These are phyloP conservation scores for Strobilomyces echinocephalus DNA, from an alignment of 768 basidiomycete genomes.

Conservation along the genomic window DNA sequence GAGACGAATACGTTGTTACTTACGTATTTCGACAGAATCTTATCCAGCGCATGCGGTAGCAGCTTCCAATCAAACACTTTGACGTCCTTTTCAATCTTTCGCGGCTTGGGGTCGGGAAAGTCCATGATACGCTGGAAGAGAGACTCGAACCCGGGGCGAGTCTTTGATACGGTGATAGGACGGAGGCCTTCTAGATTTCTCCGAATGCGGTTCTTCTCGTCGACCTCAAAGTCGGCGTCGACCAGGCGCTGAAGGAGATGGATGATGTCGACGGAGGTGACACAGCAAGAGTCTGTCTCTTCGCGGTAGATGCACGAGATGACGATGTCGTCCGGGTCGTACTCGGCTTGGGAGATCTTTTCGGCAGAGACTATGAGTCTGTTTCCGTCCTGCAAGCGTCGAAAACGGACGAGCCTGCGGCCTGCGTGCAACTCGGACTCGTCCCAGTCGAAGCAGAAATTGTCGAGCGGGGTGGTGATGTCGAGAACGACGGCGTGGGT, in stretches of 20 bases:
- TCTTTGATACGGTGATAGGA: conserved; percentile 87
- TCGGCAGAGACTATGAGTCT: conserved; percentile 77
- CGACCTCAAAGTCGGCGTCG: conserved; percentile 76
- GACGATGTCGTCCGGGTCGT: conserved; percentile 69
- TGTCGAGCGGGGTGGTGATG: conserved; percentile 52
- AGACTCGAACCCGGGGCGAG: conserved; percentile 69
- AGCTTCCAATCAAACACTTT: conserved; percentile 78
- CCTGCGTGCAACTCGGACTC: conserved; percentile 61
- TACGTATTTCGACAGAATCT: conserved; percentile 83
- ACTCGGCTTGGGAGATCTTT: conserved; percentile 68
- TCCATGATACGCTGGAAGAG: conserved; percentile 97
- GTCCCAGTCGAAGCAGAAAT: conserved; percentile 55
- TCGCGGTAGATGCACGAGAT: conserved; percentile 93
- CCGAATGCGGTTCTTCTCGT: conserved; percentile 95
- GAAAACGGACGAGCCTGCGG: conserved; percentile 84
- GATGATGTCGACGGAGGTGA: conserved; percentile 95
- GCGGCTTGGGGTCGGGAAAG: conserved; percentile 88
- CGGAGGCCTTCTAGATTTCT: conserved; percentile 91
- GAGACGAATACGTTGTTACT: conserved; percentile 26
- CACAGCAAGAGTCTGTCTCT: conserved; percentile 70
- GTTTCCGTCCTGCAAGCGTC: conserved; percentile 70
- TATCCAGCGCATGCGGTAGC: conserved; percentile 68
- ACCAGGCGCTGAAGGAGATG: conserved; percentile 79
- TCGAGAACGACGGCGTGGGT: conserved; percentile 57
- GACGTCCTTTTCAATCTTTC: conserved; percentile 97